A percentile compares a stretch with the other conserved stretches of the same genome.
Evolutionary conservation across 805 yeast species (phyloP).

Genomic region (Teunomyces cretensis): DNA sequence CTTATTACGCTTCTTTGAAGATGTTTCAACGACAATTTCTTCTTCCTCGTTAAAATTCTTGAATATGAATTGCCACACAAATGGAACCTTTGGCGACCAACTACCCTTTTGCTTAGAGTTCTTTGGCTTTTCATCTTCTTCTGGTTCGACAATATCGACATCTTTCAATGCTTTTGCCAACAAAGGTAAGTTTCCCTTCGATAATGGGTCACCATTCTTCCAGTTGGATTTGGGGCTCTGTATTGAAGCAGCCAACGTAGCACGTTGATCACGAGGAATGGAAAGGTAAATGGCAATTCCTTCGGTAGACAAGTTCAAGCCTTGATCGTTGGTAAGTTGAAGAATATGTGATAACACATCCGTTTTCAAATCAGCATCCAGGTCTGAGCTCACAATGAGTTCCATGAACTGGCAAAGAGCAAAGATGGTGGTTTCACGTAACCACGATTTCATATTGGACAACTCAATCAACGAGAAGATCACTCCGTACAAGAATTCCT

Average conservation of each 20-base stretch:
- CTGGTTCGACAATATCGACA: slow-evolving; percentile 40
- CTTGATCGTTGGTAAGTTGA: slow-evolving; percentile 46
- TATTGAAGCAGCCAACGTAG: slow-evolving; percentile 9
- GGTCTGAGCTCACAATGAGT: slow-evolving; percentile 6
- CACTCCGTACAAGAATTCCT: slow-evolving; percentile 38
- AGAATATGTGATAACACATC: slow-evolving; percentile 34
- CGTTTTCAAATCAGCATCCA: slow-evolving; percentile 17
- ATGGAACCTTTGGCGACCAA: slow-evolving; percentile 76
- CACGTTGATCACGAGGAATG: slow-evolving; percentile 36
- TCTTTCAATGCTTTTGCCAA: slow-evolving; percentile 67
- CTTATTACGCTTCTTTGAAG: slow-evolving; percentile 39
- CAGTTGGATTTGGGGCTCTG: slow-evolving; percentile 42
- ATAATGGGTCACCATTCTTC: slow-evolving; percentile 72
- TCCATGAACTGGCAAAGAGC: slow-evolving; percentile 58
- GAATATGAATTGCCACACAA: slow-evolving; percentile 68
- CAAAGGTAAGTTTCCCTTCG: slow-evolving; percentile 62
- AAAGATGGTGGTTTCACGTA: slow-evolving; percentile 75
- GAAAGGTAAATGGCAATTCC: slow-evolving; percentile 73
- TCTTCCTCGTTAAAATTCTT: slow-evolving; percentile 35
- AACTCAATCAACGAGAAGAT: slow-evolving; percentile 53
- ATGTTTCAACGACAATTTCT: slow-evolving; percentile 12
- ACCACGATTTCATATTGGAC: slow-evolving; percentile 73
- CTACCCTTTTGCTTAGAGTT: slow-evolving; percentile 55
- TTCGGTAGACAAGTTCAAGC: slow-evolving; percentile 68
- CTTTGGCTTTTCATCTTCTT: slow-evolving; percentile 22